phyloP scores from a whole-genome alignment of 2,329 filamentous ascomycete species.

The Talaromyces sp. region DNA sequence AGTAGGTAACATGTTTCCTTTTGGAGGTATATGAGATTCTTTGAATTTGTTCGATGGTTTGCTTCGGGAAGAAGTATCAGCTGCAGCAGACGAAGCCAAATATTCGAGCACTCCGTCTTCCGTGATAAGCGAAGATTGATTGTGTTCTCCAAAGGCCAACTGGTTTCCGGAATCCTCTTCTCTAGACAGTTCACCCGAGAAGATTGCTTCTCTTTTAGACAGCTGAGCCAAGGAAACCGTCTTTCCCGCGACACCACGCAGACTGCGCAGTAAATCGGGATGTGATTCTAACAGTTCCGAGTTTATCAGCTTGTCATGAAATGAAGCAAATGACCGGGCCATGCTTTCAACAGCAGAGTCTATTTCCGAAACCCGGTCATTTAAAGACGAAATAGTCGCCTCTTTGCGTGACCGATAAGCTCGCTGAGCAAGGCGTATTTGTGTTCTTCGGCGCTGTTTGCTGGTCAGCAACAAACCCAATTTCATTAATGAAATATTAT shows the following conservation, averaged over 20 bases:
- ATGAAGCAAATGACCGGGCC: constrained; percentile 63
- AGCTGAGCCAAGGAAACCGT: constrained; percentile 54
- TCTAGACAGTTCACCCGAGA: constrained; percentile 19
- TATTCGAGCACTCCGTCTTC: neutral
- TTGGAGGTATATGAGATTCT: neutral
- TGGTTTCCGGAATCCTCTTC: neutral
- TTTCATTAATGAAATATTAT: neutral
- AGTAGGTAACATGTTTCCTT: neutral
- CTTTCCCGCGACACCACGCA: constrained; percentile 54
- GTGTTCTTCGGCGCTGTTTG: constrained; percentile 68
- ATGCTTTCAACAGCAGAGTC: constrained; percentile 66
- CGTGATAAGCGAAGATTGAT: neutral
- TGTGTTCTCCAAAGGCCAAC: neutral
- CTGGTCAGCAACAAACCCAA: neutral
- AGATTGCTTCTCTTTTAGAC: constrained; percentile 33
- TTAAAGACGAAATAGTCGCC: constrained; percentile 67
- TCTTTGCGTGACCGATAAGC: constrained; percentile 83
- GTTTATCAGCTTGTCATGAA: constrained; percentile 58
- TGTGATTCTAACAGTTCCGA: constrained; percentile 55
- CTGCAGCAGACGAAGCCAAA: neutral
- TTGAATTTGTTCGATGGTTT: neutral
- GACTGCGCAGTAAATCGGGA: constrained; percentile 53
- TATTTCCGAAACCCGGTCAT: constrained; percentile 64
- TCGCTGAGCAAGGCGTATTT: constrained; percentile 79
- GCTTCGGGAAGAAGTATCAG: neutral